These are phyloP conservation scores for Thermothielavioides terrestris DNA, from an alignment of 495 filamentous ascomycete species.

Conservation along the genomic window DNA sequence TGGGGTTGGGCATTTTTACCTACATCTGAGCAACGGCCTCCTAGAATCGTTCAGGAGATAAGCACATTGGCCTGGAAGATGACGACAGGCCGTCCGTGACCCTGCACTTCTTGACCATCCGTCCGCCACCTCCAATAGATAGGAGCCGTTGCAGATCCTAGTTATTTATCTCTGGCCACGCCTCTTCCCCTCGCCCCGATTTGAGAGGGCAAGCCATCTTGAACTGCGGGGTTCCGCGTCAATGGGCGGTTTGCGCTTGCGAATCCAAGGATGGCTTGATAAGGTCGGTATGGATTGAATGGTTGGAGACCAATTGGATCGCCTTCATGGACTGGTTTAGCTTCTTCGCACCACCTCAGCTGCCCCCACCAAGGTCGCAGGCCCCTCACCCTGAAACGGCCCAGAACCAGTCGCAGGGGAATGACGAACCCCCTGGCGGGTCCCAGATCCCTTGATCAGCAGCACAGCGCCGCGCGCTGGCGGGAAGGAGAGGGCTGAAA, in stretches of 20 bases:
- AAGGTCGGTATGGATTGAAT: neutral
- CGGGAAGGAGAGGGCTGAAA: too few relatives aligned
- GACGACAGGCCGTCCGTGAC: conserved; percentile 5
- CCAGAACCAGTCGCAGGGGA: too few relatives aligned
- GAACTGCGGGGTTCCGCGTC: neutral
- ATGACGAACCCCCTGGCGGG: too few relatives aligned
- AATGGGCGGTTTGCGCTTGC: neutral
- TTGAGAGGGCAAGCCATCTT: too few relatives aligned
- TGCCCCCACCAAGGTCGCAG: neutral
- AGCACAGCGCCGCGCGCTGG: too few relatives aligned
- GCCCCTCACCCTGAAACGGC: conserved; percentile 1
- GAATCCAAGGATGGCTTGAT: neutral
- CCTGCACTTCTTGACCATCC: neutral
- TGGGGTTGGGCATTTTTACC: too few relatives aligned
- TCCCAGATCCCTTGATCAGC: too few relatives aligned
- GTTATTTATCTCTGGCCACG: neutral
- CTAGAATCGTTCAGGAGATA: neutral
- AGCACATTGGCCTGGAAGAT: neutral
- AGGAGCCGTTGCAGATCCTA: conserved; percentile 1
- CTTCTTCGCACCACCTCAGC: too few relatives aligned
- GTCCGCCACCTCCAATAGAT: neutral
- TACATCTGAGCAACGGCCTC: neutral
- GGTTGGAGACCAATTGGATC: neutral
- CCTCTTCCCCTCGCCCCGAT: neutral
- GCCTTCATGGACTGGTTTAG: too few relatives aligned